Conservation (phyloP, 2,329 filamentous ascomycete genomes). For the Coniochaeta sp. region DNA sequence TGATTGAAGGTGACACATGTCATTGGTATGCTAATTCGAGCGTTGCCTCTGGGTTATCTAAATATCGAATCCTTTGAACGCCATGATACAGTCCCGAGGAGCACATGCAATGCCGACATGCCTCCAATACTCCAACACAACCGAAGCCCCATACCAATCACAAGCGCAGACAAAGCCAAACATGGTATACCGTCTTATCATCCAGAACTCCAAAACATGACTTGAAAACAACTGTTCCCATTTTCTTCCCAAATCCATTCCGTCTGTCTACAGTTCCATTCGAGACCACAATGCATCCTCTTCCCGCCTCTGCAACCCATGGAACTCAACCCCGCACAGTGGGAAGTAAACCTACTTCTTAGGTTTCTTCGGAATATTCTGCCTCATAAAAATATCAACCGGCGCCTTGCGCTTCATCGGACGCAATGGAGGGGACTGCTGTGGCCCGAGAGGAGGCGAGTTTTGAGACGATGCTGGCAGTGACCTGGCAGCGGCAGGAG, state of each 20-base stretch:
- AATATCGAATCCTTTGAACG: no score
- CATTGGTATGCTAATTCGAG: no score
- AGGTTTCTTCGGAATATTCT: conserved; percentile 19
- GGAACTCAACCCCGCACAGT: no score
- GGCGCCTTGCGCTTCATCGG: conserved; percentile 34
- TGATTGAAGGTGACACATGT: no score
- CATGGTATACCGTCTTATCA: not conserved
- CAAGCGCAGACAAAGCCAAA: not conserved
- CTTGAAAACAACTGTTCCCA: not conserved
- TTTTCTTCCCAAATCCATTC: no score
- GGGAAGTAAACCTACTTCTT: not conserved
- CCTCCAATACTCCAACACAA: no score
- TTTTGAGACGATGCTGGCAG: conserved; percentile 7
- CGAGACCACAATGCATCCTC: not conserved
- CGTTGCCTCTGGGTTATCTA: no score
- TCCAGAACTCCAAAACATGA: not conserved
- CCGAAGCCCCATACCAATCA: no score
- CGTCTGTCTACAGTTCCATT: not conserved
- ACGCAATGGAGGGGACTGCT: no score
- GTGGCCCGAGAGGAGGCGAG: no score
- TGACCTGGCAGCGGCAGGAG: conserved; percentile 7
- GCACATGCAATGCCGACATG: no score
- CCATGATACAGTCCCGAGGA: no score
- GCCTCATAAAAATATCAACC: conserved; percentile 43
- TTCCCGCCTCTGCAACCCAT: not conserved